A percentile compares a stretch with the other conserved stretches of the same genome.
phyloP scores from a whole-genome alignment of 345 rosid species.

The Erodium maritimum region DNA sequence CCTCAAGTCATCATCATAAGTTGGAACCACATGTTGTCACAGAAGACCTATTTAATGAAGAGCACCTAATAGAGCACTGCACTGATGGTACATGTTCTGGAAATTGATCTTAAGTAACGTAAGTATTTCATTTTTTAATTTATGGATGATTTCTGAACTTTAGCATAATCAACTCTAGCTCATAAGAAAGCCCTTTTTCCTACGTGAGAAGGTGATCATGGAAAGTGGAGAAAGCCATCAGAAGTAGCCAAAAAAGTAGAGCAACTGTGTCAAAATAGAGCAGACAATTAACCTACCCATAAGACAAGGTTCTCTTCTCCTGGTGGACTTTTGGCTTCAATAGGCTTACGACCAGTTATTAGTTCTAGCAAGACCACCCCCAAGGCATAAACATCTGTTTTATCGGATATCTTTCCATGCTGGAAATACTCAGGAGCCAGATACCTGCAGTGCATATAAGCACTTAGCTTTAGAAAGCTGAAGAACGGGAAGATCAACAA shows the following conservation, averaged over 20 bases:
- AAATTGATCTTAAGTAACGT: too few relatives aligned
- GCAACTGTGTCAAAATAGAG: not conserved
- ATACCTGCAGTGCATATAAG: conserved; percentile 32
- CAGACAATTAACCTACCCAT: conserved; percentile 54
- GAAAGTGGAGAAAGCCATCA: conserved; percentile 9
- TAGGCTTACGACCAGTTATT: conserved; percentile 78
- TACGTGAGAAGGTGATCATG: not conserved
- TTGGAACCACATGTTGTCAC: too few relatives aligned
- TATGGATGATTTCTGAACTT: not conserved
- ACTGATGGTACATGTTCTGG: not conserved
- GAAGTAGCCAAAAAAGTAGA: conserved; percentile 11
- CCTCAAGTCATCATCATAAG: too few relatives aligned
- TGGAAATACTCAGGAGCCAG: conserved; percentile 97
- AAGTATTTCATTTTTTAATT: not conserved
- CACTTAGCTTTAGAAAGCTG: not conserved
- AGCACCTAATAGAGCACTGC: not conserved
- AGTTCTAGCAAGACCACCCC: conserved; percentile 88
- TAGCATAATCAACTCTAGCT: not conserved
- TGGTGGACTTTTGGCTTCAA: conserved; percentile 60
- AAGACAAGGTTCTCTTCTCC: conserved; percentile 91
- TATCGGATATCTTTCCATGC: conserved; percentile 88
- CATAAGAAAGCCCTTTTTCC: not conserved
- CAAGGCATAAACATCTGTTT: conserved; percentile 90
- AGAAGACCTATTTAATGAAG: too few relatives aligned
- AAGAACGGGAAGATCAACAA: too few relatives aligned